Evolutionary conservation across 2,329 filamentous ascomycete genomes (phyloP), one percentile per base, ranked within the genome.

Genomic region (Fusarium nematophilum): DNA sequence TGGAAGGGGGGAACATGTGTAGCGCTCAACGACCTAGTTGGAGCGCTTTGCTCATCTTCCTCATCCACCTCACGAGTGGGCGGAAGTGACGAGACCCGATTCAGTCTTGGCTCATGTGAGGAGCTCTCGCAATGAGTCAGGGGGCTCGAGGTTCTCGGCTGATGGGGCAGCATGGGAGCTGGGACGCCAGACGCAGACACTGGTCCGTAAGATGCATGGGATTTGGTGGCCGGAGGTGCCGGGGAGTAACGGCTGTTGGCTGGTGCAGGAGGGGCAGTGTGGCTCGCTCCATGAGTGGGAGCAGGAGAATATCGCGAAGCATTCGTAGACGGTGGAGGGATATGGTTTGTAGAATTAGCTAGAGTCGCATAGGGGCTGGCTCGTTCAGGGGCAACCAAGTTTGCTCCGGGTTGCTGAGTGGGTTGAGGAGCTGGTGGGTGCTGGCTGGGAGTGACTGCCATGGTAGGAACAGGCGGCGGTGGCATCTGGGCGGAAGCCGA

Each of bases 101-200:
- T 84, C 7, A 85, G 69, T 38, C 81, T 79, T 10, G 82, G 77
- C 62, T 88, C 86, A 60, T 85, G 82, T 2, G 81, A 82, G 29
- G 82, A 83, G 63, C 78, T 83, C 69, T 89, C 86, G 54, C 87
- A 88, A 64, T 89, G 85, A 6, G 86, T 86, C 54, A 89, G 72
- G 1, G 87, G 87, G 61, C 87, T 90, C 2, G 86, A 89, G 2
- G 87, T 89, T 59, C 87, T 79, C 8, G 87, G 86, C 58, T 86
- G 81, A 66, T 89, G 85, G 39, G 85, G 77, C 33, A 88, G 75
- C 30, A 79, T 72, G 11, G 83, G 75, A 21, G 81, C 78, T 8
- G 79, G 73, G 1, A 75, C 70, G 15, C 72, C 74, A 6, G 76
- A 66, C 21, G 71, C 62, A 23, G 69, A 65, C 11, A 76, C 67